Conservation (phyloP, 1,284 basidiomycete species). For the Ceratobasidium theobromae region DNA sequence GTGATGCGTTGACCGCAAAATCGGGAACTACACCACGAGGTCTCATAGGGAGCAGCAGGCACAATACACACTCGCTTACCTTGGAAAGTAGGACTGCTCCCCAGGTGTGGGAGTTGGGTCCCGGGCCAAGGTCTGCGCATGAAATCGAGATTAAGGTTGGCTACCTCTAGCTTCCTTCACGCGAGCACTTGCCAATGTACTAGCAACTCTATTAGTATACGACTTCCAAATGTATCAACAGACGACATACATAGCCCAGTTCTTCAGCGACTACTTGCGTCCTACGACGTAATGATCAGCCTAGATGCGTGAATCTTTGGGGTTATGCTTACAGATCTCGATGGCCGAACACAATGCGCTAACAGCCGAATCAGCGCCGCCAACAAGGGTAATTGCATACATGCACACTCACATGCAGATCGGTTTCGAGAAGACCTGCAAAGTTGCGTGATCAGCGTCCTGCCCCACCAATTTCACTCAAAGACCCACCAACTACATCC, state of each 20-base stretch:
- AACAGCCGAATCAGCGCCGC: conserved; percentile 15
- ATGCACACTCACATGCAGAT: conserved; percentile 66
- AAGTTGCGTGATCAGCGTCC: not conserved
- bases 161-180: conserved; percentile 45
- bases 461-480: not conserved
- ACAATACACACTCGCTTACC: conserved; percentile 44
- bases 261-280: conserved; percentile 78
- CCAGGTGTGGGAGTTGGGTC: conserved; percentile 91
- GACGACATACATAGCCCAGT: conserved; percentile 67
- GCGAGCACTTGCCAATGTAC: conserved; percentile 53
- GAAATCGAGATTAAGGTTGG: conserved; percentile 25
- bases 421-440: conserved; percentile 74
- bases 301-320: conserved; percentile 19
- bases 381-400: not conserved
- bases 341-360: conserved; percentile 87
- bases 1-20: conserved; percentile 86
- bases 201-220: conserved; percentile 41
- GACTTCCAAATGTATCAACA: not conserved
- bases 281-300: conserved; percentile 44
- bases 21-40: conserved; percentile 66
- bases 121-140: conserved; percentile 68
- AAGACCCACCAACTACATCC: conserved; percentile 61
- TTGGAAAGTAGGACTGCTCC: conserved; percentile 83
- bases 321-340: conserved; percentile 69
- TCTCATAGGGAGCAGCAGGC: not conserved